Percentiles rank a stretch among this genome's conserved stretches.
Conservation (phyloP, 1,139 yeast genomes). For the Zygoascus meyerae region DNA sequence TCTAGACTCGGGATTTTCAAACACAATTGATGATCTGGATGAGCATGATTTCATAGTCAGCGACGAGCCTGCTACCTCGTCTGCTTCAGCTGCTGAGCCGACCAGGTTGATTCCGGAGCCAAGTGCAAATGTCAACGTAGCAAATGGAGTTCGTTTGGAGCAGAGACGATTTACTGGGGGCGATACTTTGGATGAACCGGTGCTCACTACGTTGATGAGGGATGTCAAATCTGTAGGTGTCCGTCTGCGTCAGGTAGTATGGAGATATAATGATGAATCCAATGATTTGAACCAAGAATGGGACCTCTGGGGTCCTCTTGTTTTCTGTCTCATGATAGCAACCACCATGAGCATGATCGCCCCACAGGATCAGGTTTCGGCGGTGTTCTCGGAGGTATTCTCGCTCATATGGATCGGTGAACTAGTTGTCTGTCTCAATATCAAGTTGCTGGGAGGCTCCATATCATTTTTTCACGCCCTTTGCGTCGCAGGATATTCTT, state of each 20-base stretch:
- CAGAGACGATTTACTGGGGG: slow-evolving; percentile 79
- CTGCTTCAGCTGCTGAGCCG: slow-evolving; percentile 4
- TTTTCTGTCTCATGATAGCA: slow-evolving; percentile 61
- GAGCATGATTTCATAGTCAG: slow-evolving; percentile 24
- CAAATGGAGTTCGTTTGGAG: slow-evolving; percentile 48
- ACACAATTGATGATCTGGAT: slow-evolving; percentile 9
- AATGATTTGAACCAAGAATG: slow-evolving; percentile 44
- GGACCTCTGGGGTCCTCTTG: slow-evolving; percentile 89
- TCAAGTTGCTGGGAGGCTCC: slow-evolving; percentile 69
- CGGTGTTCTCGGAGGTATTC: slow-evolving; percentile 60
- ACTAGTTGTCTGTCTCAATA: slow-evolving; percentile 53
- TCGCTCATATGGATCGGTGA: slow-evolving; percentile 53
- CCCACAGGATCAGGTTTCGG: slow-evolving; percentile 37
- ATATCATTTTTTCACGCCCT: slow-evolving; percentile 73
- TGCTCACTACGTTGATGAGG: slow-evolving; percentile 58
- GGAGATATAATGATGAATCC: slow-evolving; percentile 36
- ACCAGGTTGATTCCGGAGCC: slow-evolving; percentile 9
- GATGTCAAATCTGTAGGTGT: slow-evolving; percentile 63
- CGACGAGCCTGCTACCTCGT: slow-evolving; percentile 19
- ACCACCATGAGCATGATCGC: slow-evolving; percentile 44
- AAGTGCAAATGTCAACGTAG: slow-evolving; percentile 11
- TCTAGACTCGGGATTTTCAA: slow-evolving; percentile 9
- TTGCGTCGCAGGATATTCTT: slow-evolving; percentile 74
- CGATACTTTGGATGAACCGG: slow-evolving; percentile 81
- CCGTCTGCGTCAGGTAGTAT: slow-evolving; percentile 60